A percentile compares a stretch with the other conserved stretches of the same genome.
phyloP scores from a whole-genome alignment of 2,329 filamentous ascomycete species.

The Aspergillus versicolor region DNA sequence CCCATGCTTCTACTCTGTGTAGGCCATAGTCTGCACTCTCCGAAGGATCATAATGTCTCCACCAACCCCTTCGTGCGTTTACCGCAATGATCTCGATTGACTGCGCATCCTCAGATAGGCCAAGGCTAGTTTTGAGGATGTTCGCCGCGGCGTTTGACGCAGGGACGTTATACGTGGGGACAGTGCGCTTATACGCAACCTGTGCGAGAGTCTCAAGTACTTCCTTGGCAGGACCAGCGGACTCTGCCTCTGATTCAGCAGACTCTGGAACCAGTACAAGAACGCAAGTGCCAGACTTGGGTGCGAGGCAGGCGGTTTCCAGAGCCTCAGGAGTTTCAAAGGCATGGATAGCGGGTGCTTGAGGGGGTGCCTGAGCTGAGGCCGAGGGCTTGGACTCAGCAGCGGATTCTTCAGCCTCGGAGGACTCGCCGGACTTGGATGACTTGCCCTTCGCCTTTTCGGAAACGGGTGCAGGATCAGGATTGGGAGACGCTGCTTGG shows the following conservation, averaged over 20 bases:
- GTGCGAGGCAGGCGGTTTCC: slow-evolving; percentile 68
- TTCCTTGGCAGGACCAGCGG: slow-evolving; percentile 44
- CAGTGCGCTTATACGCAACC: slow-evolving; percentile 74
- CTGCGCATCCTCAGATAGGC: slow-evolving; percentile 53
- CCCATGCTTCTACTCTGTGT: slow-evolving; percentile 73
- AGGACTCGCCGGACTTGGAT: slow-evolving; percentile 36
- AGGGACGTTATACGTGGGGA: slow-evolving; percentile 80
- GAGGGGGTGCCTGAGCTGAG: slow-evolving; percentile 52
- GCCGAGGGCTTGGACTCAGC: slow-evolving; percentile 35
- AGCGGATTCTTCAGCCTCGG: slow-evolving; percentile 30
- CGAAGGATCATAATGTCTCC: slow-evolving; percentile 65
- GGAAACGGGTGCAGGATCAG: slow-evolving; percentile 63
- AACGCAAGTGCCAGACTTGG: slow-evolving; percentile 79
- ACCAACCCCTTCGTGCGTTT: slow-evolving; percentile 85
- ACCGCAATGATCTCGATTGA: slow-evolving; percentile 72
- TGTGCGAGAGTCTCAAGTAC: slow-evolving; percentile 67
- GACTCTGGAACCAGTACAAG: slow-evolving; percentile 67
- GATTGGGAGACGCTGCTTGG: slow-evolving; percentile 75
- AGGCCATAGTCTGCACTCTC: slow-evolving; percentile 51
- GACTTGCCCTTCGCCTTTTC: slow-evolving; percentile 38
- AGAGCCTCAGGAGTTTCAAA: slow-evolving; percentile 65
- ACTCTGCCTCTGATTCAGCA: slow-evolving; percentile 51
- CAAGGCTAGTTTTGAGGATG: slow-evolving; percentile 60
- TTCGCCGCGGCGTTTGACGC: slow-evolving; percentile 58
- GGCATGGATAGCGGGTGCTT: slow-evolving; percentile 63